Conservation (phyloP, 2,329 filamentous ascomycete genomes). For the Cadophora sp. region DNA sequence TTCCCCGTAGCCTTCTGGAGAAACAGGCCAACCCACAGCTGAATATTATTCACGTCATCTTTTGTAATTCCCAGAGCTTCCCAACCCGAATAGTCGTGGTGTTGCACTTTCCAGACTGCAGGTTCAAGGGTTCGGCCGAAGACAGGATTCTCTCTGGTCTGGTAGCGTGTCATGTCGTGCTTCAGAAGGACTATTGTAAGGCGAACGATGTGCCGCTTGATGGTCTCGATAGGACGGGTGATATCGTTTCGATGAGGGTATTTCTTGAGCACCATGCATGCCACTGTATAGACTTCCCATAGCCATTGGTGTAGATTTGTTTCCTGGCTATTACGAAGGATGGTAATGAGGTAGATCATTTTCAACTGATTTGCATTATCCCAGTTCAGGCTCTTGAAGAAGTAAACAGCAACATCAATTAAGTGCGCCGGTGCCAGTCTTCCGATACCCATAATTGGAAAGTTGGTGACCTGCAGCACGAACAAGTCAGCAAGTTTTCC, state of each 20-base stretch:
- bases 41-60: no score
- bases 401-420: not conserved
- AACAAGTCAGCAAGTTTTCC: not conserved
- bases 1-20: not conserved
- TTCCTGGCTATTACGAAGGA: not conserved
- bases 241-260: not conserved
- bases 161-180: not conserved
- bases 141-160: not conserved
- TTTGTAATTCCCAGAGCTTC: not conserved
- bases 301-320: slow-evolving; percentile 9
- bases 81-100: not conserved
- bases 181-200: not conserved
- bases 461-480: not conserved
- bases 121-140: not conserved
- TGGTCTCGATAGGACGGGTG: not conserved
- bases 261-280: not conserved
- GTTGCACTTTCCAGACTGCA: not conserved
- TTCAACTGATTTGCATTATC: not conserved
- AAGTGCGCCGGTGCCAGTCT: not conserved
- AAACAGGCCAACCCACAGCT: not conserved
- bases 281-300: not conserved
- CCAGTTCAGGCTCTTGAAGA: not conserved
- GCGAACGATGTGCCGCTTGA: slow-evolving; percentile 1
- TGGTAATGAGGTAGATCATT: slow-evolving; percentile 10
- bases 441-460: not conserved